Percentiles rank a stretch among this genome's conserved stretches.
phyloP scores from a whole-genome alignment of 257 asterid species.

The Nemophila menziesii region DNA sequence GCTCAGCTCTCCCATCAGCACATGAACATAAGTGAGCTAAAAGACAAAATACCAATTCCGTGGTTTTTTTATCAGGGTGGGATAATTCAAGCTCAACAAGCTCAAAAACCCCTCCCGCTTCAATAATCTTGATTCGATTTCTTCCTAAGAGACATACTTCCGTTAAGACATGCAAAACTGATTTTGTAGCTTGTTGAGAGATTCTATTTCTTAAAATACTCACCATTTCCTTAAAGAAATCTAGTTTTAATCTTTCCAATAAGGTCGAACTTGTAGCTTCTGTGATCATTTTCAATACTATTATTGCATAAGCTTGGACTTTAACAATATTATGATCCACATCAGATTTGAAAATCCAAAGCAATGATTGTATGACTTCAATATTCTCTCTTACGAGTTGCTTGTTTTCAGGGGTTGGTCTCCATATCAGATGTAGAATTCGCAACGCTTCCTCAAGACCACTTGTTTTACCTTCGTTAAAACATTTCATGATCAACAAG shows the following conservation, averaged over 20 bases:
- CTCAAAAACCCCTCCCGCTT: constrained; percentile 40
- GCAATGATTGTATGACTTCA: constrained; percentile 30
- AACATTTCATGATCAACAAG: constrained; percentile 22
- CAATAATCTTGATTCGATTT: constrained; percentile 40
- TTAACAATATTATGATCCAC: constrained; percentile 2
- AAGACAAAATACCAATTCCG: constrained; percentile 44
- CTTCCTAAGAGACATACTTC: constrained; percentile 29
- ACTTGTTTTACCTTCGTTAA: constrained; percentile 14
- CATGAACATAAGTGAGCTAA: constrained; percentile 51
- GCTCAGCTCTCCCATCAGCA: constrained; percentile 80
- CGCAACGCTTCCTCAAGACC: constrained; percentile 46
- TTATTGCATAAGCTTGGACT: constrained; percentile 30
- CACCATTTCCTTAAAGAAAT: constrained; percentile 24
- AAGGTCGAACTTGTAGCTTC: constrained; percentile 20
- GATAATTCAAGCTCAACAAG: constrained; percentile 45
- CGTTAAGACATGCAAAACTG: constrained; percentile 39
- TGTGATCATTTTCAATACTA: constrained; percentile 18
- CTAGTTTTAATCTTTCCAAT: constrained; percentile 19
- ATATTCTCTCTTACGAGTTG: constrained; percentile 27
- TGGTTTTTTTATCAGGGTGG: constrained; percentile 20
- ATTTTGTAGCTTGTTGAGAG: constrained; percentile 22
- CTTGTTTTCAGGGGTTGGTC: constrained; percentile 24
- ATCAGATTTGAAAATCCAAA: constrained; percentile 30
- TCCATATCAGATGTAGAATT: constrained; percentile 45
- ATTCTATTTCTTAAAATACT: constrained; percentile 11